A percentile compares a stretch with the other conserved stretches of the same genome.
Evolutionary conservation across 2,329 filamentous ascomycete species (phyloP).

Genomic region (Fusarium miscanthi): DNA sequence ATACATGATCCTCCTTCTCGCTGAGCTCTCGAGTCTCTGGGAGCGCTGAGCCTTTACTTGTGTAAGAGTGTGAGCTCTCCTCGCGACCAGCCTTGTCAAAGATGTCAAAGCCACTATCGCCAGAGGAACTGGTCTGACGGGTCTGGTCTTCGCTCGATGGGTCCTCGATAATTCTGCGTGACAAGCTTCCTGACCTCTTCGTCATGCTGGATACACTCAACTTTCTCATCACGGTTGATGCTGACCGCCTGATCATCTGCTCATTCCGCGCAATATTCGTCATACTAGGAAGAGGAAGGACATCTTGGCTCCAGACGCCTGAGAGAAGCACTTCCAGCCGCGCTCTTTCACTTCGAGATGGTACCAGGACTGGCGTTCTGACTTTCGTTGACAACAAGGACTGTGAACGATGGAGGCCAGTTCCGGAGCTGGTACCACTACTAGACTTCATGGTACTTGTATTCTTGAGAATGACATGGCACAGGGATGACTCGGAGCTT

Average conservation of each 20-base stretch:
- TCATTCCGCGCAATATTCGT: constrained; percentile 72
- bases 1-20: neutral
- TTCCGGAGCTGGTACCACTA: constrained; percentile 51
- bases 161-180: constrained; percentile 32
- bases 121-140: constrained; percentile 24
- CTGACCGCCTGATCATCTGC: constrained; percentile 79
- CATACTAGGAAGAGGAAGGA: constrained; percentile 87
- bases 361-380: constrained; percentile 75
- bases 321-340: constrained; percentile 78
- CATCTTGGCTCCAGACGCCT: constrained; percentile 86
- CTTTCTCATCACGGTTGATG: constrained; percentile 88
- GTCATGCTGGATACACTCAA: constrained; percentile 85
- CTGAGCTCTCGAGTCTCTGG: constrained; percentile 13
- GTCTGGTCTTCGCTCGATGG: constrained; percentile 3
- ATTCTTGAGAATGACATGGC: constrained; percentile 87
- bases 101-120: constrained; percentile 13
- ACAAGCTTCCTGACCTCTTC: constrained; percentile 72
- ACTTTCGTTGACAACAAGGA: constrained; percentile 78
- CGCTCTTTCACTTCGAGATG: constrained; percentile 78
- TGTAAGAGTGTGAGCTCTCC: constrained; percentile 19
- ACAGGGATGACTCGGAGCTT: constrained; percentile 73
- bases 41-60: constrained; percentile 15
- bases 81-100: constrained; percentile 12
- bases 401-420: constrained; percentile 79
- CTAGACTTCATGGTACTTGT: constrained; percentile 75